phyloP scores from a whole-genome alignment of 768 basidiomycete genomes.

The Antrodiella citrinella region DNA sequence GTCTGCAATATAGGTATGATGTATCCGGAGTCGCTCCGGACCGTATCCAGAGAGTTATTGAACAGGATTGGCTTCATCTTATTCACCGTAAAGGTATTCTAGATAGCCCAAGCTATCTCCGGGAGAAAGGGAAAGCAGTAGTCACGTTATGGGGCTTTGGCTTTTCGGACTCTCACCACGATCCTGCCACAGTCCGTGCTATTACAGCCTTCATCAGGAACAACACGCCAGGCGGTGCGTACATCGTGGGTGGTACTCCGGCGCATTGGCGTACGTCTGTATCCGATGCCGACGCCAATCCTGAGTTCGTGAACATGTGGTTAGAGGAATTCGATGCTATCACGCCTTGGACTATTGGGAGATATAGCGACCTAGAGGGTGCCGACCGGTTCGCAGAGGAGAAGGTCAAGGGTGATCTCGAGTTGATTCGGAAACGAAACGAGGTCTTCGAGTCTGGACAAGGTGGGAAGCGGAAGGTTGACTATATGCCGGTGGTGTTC shows the following conservation, averaged over 20 bases:
- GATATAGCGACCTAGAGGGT: slow-evolving; percentile 50
- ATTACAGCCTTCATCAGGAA: slow-evolving; percentile 51
- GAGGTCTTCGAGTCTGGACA: slow-evolving; percentile 24
- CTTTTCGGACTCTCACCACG: slow-evolving; percentile 51
- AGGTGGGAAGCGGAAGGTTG: slow-evolving; percentile 39
- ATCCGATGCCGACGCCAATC: slow-evolving; percentile 63
- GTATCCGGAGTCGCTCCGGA: slow-evolving; percentile 69
- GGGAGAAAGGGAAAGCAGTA: slow-evolving; percentile 61
- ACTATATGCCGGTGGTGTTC: slow-evolving; percentile 79
- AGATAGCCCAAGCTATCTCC: slow-evolving; percentile 67
- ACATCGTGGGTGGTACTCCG: slow-evolving; percentile 64
- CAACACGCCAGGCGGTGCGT: slow-evolving; percentile 64
- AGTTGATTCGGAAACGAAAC: slow-evolving; percentile 44
- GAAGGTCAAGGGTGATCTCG: slow-evolving; percentile 57
- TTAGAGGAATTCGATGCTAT: slow-evolving; percentile 73
- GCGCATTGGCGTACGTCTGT: slow-evolving; percentile 68
- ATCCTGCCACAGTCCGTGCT: slow-evolving; percentile 47
- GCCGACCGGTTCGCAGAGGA: slow-evolving; percentile 57
- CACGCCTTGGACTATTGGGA: slow-evolving; percentile 78
- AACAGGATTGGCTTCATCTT: slow-evolving; percentile 71
- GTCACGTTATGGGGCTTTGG: slow-evolving; percentile 78
- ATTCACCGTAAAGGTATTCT: slow-evolving; percentile 51
- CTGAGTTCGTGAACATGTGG: slow-evolving; percentile 61
- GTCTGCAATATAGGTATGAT: slow-evolving; percentile 64
- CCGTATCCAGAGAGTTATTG: slow-evolving; percentile 56